These are phyloP conservation scores for Boletus rex-veris DNA, from an alignment of 768 basidiomycete species.

Conservation along the genomic window DNA sequence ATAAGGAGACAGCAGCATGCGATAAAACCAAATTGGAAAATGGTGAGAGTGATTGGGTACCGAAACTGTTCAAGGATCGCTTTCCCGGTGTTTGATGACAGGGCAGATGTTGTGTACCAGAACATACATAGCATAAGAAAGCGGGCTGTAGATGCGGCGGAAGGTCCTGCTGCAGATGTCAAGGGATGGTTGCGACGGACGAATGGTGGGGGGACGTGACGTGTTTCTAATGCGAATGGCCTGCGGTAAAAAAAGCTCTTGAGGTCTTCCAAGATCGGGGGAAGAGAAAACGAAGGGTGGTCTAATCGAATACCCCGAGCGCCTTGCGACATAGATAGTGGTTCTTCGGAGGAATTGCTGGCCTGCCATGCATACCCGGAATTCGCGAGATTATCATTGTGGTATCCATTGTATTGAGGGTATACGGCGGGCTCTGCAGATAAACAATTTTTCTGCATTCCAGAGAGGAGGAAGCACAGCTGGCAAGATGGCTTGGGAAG, in stretches of 20 bases:
- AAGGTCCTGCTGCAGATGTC: conserved; percentile 11
- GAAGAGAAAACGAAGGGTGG: conserved; percentile 4
- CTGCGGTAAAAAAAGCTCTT: conserved; percentile 18
- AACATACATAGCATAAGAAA: conserved; percentile 83
- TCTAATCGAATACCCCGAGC: conserved; percentile 4
- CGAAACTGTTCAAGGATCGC: conserved; percentile 88
- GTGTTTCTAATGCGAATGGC: conserved; percentile 10
- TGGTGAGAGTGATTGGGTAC: conserved; percentile 95
- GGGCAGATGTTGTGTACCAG: conserved; percentile 92
- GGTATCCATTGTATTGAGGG: conserved; percentile 16
- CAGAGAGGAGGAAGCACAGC: conserved; percentile 4
- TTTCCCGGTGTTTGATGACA: conserved; percentile 97
- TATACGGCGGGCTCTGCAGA: conserved; percentile 13
- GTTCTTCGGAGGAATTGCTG: conserved; percentile 15
- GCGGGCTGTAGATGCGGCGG: conserved; percentile 33
- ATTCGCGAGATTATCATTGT: conserved; percentile 12
- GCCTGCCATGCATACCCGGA: conserved; percentile 23
- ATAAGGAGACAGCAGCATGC: conserved; percentile 80
- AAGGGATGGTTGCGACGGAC: conserved; percentile 24
- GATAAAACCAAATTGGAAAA: conserved; percentile 96
- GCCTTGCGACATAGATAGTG: conserved; percentile 7
- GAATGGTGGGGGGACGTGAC: conserved; percentile 21
- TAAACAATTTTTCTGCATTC: conserved; percentile 22
- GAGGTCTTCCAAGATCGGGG: conserved; percentile 12
- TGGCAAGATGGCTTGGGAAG: background rate